A percentile compares a stretch with the other conserved stretches of the same genome.
Evolutionary conservation across 352 stramenopile genomes (phyloP).

Genomic region (Pythium plurisporium): DNA sequence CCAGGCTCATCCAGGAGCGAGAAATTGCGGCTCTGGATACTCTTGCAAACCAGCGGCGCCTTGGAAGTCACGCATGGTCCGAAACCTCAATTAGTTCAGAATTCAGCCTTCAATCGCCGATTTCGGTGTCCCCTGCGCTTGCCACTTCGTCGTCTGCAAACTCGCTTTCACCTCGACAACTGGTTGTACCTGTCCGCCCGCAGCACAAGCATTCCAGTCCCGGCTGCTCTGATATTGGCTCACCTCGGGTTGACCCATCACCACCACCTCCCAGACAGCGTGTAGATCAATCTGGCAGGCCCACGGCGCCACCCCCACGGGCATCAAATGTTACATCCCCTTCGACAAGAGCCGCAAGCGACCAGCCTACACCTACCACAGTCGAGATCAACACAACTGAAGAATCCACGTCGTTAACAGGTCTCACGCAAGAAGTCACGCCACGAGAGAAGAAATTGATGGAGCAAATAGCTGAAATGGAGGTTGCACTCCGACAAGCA

Average conservation of each 20-base stretch:
- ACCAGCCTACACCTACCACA: background rate
- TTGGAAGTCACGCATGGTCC: background rate
- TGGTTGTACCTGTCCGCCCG: background rate
- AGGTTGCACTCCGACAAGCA: background rate
- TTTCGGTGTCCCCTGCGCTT: background rate
- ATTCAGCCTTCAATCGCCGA: background rate
- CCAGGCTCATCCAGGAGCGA: constrained; percentile 46
- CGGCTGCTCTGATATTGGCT: background rate
- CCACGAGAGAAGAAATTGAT: background rate
- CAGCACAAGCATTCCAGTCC: background rate
- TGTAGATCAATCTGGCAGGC: constrained; percentile 4
- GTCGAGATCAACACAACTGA: background rate
- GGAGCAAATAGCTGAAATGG: background rate
- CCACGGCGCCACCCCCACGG: constrained; percentile 6
- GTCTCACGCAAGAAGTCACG: background rate
- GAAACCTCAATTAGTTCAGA: background rate
- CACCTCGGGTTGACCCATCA: background rate
- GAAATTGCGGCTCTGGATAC: constrained; percentile 23
- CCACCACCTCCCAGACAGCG: constrained; percentile 6
- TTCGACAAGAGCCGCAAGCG: background rate
- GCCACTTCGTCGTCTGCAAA: background rate
- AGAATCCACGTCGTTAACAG: background rate
- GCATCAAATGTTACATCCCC: background rate
- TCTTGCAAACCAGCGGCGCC: constrained; percentile 11
- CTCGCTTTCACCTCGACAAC: constrained; percentile 1